These are phyloP conservation scores for Lachnellula occidentalis DNA, from an alignment of 2,329 filamentous ascomycete genomes.

Conservation along the genomic window DNA sequence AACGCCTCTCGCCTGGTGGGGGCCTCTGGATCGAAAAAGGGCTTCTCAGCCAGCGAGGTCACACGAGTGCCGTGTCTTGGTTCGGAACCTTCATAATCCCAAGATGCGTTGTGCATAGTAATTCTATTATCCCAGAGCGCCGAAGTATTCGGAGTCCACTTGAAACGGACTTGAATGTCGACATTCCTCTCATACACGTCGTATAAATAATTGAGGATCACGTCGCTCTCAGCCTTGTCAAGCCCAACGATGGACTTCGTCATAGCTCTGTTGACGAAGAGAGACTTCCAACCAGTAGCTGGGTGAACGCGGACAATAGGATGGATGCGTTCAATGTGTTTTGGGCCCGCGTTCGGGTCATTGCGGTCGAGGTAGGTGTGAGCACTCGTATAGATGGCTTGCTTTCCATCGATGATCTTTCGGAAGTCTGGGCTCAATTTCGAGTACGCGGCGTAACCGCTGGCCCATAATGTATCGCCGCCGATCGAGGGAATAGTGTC, in stretches of 20 bases:
- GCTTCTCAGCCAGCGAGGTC: constrained; percentile 65
- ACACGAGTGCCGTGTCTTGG: constrained; percentile 68
- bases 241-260: constrained; percentile 64
- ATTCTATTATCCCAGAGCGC: constrained; percentile 70
- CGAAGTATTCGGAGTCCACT: constrained; percentile 61
- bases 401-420: constrained; percentile 61
- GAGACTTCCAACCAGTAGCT: constrained; percentile 67
- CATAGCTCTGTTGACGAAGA: constrained; percentile 68
- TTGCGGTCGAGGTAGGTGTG: constrained; percentile 63
- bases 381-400: constrained; percentile 60
- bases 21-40: constrained; percentile 58
- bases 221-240: constrained; percentile 62
- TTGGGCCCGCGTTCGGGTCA: constrained; percentile 54
- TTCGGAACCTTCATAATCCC: constrained; percentile 64
- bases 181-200: constrained; percentile 62
- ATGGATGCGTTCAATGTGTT: constrained; percentile 61
- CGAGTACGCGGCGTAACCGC: constrained; percentile 66
- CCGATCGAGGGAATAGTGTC: constrained; percentile 54
- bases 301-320: constrained; percentile 67
- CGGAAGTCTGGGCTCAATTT: constrained; percentile 67
- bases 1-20: constrained; percentile 62
- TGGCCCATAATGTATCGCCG: constrained; percentile 69
- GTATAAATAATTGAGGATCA: constrained; percentile 61
- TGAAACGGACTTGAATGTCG: constrained; percentile 68
- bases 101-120: constrained; percentile 69